Percentiles rank a stretch among this genome's conserved stretches.
phyloP scores from a whole-genome alignment of 208 protist genomes.

The Leptomonas pyrrhocoris region DNA sequence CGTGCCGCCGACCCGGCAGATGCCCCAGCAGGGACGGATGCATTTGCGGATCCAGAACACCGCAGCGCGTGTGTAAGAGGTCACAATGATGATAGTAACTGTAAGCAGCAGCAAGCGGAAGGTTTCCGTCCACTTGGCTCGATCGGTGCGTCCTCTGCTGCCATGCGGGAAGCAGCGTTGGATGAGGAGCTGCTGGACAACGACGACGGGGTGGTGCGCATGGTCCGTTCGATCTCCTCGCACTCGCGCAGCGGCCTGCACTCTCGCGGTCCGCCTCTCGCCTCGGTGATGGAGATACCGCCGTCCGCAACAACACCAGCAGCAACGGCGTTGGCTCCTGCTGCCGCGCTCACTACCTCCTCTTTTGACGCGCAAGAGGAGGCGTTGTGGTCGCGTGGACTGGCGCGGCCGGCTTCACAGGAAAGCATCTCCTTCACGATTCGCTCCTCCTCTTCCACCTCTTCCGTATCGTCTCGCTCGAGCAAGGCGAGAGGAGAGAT shows the following conservation, averaged over 20 bases:
- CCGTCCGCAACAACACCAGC: background rate
- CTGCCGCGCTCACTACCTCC: background rate
- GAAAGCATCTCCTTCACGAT: constrained; percentile 22
- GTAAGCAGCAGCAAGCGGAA: too few species aligned
- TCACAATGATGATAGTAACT: too few species aligned
- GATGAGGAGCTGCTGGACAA: constrained; percentile 5
- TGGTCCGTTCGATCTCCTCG: background rate
- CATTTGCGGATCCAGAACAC: too few species aligned
- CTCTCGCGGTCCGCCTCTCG: constrained; percentile 17
- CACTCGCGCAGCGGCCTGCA: background rate
- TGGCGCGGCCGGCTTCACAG: background rate
- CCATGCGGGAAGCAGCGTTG: background rate
- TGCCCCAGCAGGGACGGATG: background rate
- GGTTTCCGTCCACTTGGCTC: background rate
- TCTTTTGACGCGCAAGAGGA: background rate
- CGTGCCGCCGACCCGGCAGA: background rate
- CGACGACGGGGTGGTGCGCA: background rate
- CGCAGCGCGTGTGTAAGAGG: background rate
- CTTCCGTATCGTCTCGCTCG: background rate
- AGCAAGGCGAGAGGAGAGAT: background rate
- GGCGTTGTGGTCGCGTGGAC: background rate
- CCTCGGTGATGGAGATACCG: constrained; percentile 8
- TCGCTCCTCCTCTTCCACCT: background rate
- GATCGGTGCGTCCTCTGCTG: background rate
- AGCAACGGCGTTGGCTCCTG: background rate